Percentiles rank a stretch among this genome's conserved stretches.
Conservation (phyloP, 2,329 filamentous ascomycete species). For the Monosporascus ibericus region DNA sequence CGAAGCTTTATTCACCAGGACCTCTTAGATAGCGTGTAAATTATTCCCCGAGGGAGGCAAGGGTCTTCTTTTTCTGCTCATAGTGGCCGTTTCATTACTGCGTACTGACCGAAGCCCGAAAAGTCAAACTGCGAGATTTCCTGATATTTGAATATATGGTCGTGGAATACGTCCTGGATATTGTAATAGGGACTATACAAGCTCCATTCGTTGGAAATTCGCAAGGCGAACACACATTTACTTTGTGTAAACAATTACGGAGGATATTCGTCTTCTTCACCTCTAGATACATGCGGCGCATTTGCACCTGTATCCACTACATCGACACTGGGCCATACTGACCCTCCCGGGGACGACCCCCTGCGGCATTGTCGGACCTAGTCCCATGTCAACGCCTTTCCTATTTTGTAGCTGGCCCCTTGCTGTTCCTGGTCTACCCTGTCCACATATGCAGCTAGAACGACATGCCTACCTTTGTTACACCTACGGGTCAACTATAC, state of each 20-base stretch:
- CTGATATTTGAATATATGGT: background rate
- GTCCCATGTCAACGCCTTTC: background rate
- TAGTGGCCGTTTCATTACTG: background rate
- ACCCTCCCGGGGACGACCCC: too few species aligned
- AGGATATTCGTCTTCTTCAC: too few species aligned
- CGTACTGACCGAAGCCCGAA: background rate
- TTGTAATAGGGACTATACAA: too few species aligned
- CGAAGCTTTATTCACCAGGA: too few species aligned
- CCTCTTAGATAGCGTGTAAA: background rate
- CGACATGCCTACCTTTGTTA: background rate
- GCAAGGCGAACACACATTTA: too few species aligned
- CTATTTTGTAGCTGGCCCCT: background rate
- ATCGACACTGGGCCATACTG: too few species aligned
- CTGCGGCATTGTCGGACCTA: background rate
- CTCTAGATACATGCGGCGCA: too few species aligned
- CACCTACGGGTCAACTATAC: background rate
- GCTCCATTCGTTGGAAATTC: too few species aligned
- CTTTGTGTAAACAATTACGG: too few species aligned
- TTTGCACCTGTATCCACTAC: too few species aligned
- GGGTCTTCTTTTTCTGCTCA: too few species aligned
- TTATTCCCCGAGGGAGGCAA: background rate
- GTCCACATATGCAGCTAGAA: background rate
- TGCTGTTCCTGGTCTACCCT: background rate
- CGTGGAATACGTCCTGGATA: too few species aligned
- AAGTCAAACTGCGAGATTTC: background rate